These are phyloP conservation scores for Cardamine resedifolia DNA, from an alignment of 345 rosid species.

Conservation along the genomic window DNA sequence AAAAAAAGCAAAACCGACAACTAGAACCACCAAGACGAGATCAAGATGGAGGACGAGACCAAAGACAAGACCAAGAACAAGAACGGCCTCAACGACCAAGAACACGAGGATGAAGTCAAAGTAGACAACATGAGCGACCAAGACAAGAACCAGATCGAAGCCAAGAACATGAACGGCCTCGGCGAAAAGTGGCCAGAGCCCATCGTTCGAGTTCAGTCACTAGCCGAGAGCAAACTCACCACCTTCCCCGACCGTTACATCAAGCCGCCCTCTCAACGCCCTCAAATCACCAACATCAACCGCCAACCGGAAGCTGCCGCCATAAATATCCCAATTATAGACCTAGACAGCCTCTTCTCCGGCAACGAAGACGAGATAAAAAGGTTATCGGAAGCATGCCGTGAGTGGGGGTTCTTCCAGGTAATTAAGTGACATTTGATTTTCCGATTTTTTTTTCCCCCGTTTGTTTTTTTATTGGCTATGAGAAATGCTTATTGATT, in stretches of 20 bases:
- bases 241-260: conserved; percentile 64
- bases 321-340: conserved; percentile 69
- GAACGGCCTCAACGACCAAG: conserved; percentile 15
- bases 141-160: conserved; percentile 3
- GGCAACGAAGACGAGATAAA: conserved; percentile 33
- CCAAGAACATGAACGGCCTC: conserved; percentile 11
- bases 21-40: conserved; percentile 17
- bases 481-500: not conserved
- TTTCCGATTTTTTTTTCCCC: not conserved
- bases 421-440: conserved; percentile 23
- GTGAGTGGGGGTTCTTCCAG: conserved; percentile 89
- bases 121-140: conserved; percentile 12
- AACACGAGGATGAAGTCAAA: conserved; percentile 4
- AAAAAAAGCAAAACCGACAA: not conserved
- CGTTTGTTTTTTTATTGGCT: not conserved
- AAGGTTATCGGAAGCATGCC: conserved; percentile 54
- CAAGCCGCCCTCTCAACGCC: conserved; percentile 43
- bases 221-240: conserved; percentile 55
- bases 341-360: conserved; percentile 46
- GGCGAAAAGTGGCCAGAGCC: conserved; percentile 92
- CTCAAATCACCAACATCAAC: conserved; percentile 35
- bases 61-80: not conserved
- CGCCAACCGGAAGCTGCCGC: conserved; percentile 4
- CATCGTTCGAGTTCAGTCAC: conserved; percentile 80
- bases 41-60: conserved; percentile 7